These are phyloP conservation scores for Fusarium scirpi DNA, from an alignment of 2,329 filamentous ascomycete genomes.

Conservation along the genomic window DNA sequence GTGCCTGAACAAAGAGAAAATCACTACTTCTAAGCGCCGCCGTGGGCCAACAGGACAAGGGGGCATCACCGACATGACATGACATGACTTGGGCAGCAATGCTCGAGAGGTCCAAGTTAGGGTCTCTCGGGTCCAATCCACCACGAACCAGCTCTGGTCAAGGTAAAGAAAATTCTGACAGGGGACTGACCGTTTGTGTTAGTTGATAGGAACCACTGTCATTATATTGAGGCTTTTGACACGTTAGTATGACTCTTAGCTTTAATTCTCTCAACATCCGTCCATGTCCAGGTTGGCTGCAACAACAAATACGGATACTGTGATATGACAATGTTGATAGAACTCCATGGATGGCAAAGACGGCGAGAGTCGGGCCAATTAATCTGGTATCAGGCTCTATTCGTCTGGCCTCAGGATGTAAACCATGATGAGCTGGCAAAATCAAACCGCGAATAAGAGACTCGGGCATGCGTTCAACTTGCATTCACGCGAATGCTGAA, in stretches of 20 bases:
- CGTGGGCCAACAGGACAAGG: constrained; percentile 35
- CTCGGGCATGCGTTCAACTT: constrained; percentile 1
- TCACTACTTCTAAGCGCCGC: constrained; percentile 35
- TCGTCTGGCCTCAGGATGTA: constrained; percentile 26
- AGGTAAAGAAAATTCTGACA: not conserved
- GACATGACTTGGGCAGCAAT: constrained; percentile 38
- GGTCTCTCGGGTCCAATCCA: constrained; percentile 14
- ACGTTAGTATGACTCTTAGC: constrained; percentile 40
- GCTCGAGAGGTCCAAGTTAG: constrained; percentile 21
- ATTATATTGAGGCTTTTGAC: constrained; percentile 26
- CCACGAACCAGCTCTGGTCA: constrained; percentile 18
- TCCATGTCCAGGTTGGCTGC: not conserved
- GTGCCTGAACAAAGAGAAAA: not conserved
- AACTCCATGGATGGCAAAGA: constrained; percentile 3
- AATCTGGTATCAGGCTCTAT: not conserved
- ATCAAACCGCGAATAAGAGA: constrained; percentile 22
- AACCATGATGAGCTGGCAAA: constrained; percentile 30
- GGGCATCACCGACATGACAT: constrained; percentile 32
- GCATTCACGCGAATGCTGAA: constrained; percentile 7
- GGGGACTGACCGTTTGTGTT: constrained; percentile 18
- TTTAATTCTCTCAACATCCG: constrained; percentile 1
- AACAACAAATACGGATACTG: not conserved
- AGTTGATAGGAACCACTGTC: constrained; percentile 17
- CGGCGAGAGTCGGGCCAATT: not conserved
- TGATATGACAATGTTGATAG: not conserved